A percentile compares a stretch with the other conserved stretches of the same genome.
These are phyloP conservation scores for Termitomyces sp. DNA, from an alignment of 1,284 basidiomycete species.

Conservation along the genomic window DNA sequence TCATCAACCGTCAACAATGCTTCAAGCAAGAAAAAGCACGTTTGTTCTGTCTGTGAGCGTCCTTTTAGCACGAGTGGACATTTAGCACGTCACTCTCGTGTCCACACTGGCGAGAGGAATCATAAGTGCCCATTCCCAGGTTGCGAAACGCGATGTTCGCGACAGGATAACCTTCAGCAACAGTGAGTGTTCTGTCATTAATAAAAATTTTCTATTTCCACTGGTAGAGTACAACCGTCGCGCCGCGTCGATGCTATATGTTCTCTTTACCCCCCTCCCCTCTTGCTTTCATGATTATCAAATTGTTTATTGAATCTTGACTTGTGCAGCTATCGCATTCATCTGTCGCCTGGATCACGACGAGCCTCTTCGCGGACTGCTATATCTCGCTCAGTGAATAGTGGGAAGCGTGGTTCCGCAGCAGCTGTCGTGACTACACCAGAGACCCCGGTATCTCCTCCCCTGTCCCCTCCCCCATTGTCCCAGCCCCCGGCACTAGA, in stretches of 20 bases:
- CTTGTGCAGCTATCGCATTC: conserved; percentile 57
- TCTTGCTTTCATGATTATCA: neutral
- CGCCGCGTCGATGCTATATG: neutral
- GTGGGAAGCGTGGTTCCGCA: conserved; percentile 12
- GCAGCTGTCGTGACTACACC: conserved; percentile 10
- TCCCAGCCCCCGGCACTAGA: conserved; percentile 45
- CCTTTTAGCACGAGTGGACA: conserved; percentile 82
- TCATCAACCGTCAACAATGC: neutral
- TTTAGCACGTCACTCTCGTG: conserved; percentile 73
- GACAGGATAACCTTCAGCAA: conserved; percentile 79
- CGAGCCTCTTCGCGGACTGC: conserved; percentile 54
- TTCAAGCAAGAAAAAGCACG: conserved; percentile 50
- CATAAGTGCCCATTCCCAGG: conserved; percentile 81
- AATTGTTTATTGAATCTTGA: conserved; percentile 8
- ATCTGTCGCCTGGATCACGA: conserved; percentile 66
- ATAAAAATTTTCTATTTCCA: conserved; percentile 1
- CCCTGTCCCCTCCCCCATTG: conserved; percentile 25
- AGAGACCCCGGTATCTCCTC: conserved; percentile 18
- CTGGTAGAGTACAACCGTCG: neutral
- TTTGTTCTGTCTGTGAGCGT: conserved; percentile 62
- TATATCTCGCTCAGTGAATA: conserved; percentile 29
- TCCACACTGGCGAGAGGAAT: conserved; percentile 80
- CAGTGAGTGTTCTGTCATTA: conserved; percentile 53
- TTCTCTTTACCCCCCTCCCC: conserved; percentile 3
- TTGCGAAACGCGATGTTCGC: conserved; percentile 74